Conservation (phyloP, 2,329 filamentous ascomycete species). For the Septoria linicola region DNA sequence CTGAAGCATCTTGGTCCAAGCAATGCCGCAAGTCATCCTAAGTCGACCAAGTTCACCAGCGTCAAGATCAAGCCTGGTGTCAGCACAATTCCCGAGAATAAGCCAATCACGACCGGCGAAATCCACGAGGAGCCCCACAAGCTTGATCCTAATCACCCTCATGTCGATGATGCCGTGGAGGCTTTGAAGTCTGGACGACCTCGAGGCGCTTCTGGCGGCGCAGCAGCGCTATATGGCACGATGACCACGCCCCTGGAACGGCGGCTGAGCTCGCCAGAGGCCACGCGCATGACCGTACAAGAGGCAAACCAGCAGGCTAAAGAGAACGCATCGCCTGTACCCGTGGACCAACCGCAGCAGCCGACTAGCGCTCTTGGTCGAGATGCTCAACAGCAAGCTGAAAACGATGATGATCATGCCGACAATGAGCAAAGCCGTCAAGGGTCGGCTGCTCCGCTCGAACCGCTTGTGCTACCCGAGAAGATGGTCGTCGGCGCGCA, state of each 20-base stretch:
- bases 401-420: not conserved
- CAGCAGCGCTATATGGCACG: slow-evolving; percentile 56
- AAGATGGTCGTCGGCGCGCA: slow-evolving; percentile 16
- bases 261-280: slow-evolving; percentile 22
- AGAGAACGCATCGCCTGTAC: slow-evolving; percentile 22
- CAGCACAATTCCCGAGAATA: slow-evolving; percentile 45
- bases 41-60: slow-evolving; percentile 59
- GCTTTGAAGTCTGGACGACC: slow-evolving; percentile 18
- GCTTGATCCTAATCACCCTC: slow-evolving; percentile 7
- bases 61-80: slow-evolving; percentile 65
- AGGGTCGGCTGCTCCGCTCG: not conserved
- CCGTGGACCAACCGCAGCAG: slow-evolving; percentile 1
- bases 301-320: slow-evolving; percentile 32
- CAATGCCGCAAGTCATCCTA: slow-evolving; percentile 60
- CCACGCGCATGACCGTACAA: slow-evolving; percentile 20
- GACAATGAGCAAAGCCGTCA: not conserved
- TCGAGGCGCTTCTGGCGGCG: slow-evolving; percentile 62
- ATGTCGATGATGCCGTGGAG: slow-evolving; percentile 18
- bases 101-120: slow-evolving; percentile 25
- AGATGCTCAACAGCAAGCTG: slow-evolving; percentile 11
- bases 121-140: slow-evolving; percentile 9
- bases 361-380: slow-evolving; percentile 5
- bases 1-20: slow-evolving; percentile 64
- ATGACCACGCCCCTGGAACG: slow-evolving; percentile 30
- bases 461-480: slow-evolving; percentile 10